Evolutionary conservation across 2,329 filamentous ascomycete genomes (phyloP).

Genomic region (Nothopassalora personata): DNA sequence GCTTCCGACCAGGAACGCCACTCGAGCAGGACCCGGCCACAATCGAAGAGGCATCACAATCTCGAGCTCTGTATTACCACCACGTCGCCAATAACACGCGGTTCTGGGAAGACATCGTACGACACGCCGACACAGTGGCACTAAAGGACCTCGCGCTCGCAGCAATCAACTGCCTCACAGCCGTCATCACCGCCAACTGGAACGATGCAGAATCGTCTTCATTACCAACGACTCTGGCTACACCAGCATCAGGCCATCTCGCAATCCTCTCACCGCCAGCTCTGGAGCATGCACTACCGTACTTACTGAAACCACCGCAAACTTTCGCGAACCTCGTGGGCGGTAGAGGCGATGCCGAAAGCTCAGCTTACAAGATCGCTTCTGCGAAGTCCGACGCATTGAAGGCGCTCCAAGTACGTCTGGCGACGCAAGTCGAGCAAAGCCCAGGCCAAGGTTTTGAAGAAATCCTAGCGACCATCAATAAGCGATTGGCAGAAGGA

Average conservation of each 20-base stretch:
- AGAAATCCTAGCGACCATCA: slow-evolving; percentile 39
- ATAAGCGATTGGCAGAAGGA: slow-evolving; percentile 39
- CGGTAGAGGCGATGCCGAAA: slow-evolving; percentile 53
- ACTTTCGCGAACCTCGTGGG: slow-evolving; percentile 55
- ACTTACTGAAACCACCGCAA: slow-evolving; percentile 52
- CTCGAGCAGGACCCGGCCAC: slow-evolving; percentile 30
- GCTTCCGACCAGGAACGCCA: slow-evolving; percentile 23
- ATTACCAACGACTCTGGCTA: slow-evolving; percentile 36
- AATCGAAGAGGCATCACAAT: slow-evolving; percentile 46
- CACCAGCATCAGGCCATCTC: slow-evolving; percentile 41
- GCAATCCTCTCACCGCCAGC: slow-evolving; percentile 50
- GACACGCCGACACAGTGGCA: slow-evolving; percentile 52
- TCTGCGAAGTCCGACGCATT: slow-evolving; percentile 54
- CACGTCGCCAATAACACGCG: slow-evolving; percentile 48
- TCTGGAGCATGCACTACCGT: slow-evolving; percentile 49
- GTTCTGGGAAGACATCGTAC: slow-evolving; percentile 50
- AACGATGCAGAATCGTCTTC: slow-evolving; percentile 22
- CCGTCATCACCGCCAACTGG: slow-evolving; percentile 54
- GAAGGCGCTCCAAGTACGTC: slow-evolving; percentile 42
- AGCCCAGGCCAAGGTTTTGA: slow-evolving; percentile 31
- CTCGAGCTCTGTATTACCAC: slow-evolving; percentile 51
- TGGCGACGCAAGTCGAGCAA: slow-evolving; percentile 36
- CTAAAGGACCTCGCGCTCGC: slow-evolving; percentile 54
- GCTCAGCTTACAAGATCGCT: slow-evolving; percentile 53
- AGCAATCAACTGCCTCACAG: slow-evolving; percentile 48